These are phyloP conservation scores for Pyrenula aspistea DNA, from an alignment of 495 filamentous ascomycete genomes.

Conservation along the genomic window DNA sequence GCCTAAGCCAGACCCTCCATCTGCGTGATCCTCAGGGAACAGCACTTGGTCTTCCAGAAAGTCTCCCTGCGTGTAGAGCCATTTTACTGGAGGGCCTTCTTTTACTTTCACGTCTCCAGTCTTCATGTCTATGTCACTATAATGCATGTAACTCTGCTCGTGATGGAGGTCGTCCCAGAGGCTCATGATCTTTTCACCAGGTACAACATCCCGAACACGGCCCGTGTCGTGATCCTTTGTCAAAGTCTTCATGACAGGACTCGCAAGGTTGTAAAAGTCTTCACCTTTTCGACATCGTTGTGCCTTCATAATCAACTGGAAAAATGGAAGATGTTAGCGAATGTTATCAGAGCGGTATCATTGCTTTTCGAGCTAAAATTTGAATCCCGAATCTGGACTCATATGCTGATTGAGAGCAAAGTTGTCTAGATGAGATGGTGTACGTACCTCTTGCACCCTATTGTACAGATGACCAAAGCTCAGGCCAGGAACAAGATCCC, in stretches of 20 bases:
- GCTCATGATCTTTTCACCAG: constrained; percentile 22
- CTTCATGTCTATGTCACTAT: not conserved
- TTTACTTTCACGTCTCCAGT: not conserved
- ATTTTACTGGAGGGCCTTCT: constrained; percentile 8
- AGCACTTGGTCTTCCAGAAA: constrained; percentile 31
- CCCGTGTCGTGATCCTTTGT: constrained; percentile 22
- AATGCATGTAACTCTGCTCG: constrained; percentile 3
- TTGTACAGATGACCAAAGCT: constrained; percentile 14
- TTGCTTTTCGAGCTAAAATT: no score
- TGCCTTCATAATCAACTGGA: constrained; percentile 25
- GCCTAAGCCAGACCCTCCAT: constrained; percentile 15
- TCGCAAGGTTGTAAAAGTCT: constrained; percentile 20
- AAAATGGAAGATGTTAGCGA: no score
- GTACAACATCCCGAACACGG: constrained; percentile 24
- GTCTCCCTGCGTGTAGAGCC: constrained; percentile 32
- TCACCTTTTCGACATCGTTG: constrained; percentile 13
- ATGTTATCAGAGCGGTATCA: no score
- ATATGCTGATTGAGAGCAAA: no score
- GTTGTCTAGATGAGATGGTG: no score
- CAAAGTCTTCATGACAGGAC: constrained; percentile 24
- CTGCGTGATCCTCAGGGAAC: constrained; percentile 26
- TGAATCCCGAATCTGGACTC: no score
- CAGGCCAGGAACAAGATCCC: constrained; percentile 29
- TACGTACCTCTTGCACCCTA: constrained; percentile 16
- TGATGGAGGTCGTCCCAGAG: constrained; percentile 24